Evolutionary conservation across 148 eudicot species (phyloP).

Genomic region (Euryodendron excelsum): DNA sequence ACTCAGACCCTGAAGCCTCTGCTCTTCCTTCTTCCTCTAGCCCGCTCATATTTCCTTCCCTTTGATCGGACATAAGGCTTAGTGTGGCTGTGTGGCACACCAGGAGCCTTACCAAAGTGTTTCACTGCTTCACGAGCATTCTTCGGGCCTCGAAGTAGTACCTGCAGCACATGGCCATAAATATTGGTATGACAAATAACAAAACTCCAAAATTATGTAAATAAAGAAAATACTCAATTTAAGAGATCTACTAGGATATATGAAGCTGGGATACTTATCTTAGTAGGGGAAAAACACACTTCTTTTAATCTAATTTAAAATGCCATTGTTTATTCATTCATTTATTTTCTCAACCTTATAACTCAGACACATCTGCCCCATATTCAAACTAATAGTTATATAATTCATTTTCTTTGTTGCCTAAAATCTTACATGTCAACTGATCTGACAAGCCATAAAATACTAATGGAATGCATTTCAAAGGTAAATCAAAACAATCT

Average conservation of each 20-base stretch:
- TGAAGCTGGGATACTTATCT: not conserved
- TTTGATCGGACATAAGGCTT: conserved; percentile 81
- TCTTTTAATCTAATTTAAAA: not conserved
- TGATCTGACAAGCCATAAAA: too few species aligned
- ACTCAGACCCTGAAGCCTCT: conserved; percentile 69
- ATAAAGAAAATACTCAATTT: not conserved
- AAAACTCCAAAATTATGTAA: not conserved
- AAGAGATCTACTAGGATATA: not conserved
- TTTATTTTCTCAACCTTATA: not conserved
- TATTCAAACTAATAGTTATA: not conserved
- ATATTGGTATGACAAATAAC: not conserved
- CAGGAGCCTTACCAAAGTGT: conserved; percentile 94
- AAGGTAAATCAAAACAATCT: not conserved
- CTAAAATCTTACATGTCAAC: not conserved
- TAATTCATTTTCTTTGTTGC: not conserved
- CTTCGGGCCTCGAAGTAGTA: conserved; percentile 89
- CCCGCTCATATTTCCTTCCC: conserved; percentile 82
- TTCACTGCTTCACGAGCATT: conserved; percentile 86
- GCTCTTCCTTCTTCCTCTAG: conserved; percentile 92
- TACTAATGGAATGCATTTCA: not conserved
- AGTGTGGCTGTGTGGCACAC: conserved; percentile 95
- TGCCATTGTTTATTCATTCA: not conserved
- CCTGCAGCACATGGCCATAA: conserved; percentile 30
- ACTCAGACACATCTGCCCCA: not conserved
- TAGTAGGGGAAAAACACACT: too few species aligned